Conservation (phyloP, 371 early-diverging fungal genomes). For the Amoeboaphelidium occidentale region DNA sequence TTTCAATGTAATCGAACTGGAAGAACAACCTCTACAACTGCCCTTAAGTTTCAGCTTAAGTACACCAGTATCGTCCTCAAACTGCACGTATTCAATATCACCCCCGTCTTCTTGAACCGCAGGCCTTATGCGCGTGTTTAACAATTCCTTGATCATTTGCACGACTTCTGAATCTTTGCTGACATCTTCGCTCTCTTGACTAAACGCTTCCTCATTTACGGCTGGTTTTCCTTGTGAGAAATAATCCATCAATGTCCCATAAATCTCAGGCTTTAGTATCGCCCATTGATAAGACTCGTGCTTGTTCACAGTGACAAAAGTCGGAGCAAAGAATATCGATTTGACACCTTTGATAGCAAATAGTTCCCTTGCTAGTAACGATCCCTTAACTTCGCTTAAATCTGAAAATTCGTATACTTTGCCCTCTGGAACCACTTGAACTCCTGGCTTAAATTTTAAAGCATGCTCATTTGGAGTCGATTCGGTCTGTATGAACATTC, state of each 20-base stretch:
- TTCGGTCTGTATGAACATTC: conserved; percentile 89
- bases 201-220: too few species aligned
- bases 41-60: conserved; percentile 78
- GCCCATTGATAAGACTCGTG: conserved; percentile 62
- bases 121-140: conserved; percentile 84
- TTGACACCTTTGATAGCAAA: conserved; percentile 71
- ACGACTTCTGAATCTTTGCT: conserved; percentile 69
- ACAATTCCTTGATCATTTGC: conserved; percentile 85
- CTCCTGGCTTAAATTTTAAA: conserved; percentile 76
- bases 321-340: conserved; percentile 66
- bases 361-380: conserved; percentile 65
- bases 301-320: conserved; percentile 80
- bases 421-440: conserved; percentile 29
- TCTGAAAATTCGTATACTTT: conserved; percentile 49
- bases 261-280: conserved; percentile 75
- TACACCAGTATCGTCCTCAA: conserved; percentile 43
- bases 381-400: conserved; percentile 40
- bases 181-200: too few species aligned
- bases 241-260: conserved; percentile 81
- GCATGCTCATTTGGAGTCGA: conserved; percentile 78
- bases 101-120: conserved; percentile 79
- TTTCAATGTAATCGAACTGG: conserved; percentile 34
- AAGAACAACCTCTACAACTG: conserved; percentile 84
- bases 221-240: conserved; percentile 61
- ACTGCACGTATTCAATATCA: conserved; percentile 80